A percentile compares a stretch with the other conserved stretches of the same genome.
Evolutionary conservation across 208 protist genomes (phyloP).

Genomic region (Acanthamoeba healyi): DNA sequence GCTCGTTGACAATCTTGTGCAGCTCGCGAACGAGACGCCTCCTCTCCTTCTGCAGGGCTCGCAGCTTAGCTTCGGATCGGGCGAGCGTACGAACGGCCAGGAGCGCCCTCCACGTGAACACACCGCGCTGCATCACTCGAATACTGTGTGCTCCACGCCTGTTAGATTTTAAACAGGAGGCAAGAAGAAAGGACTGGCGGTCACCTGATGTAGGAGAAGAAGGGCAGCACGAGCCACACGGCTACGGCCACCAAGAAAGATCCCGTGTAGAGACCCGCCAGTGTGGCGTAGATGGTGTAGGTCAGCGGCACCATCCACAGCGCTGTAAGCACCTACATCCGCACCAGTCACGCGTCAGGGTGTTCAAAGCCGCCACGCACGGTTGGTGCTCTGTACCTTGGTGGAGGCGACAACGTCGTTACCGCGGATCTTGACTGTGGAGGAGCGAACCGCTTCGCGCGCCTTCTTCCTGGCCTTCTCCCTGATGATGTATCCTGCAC

Average conservation of each 20-base stretch:
- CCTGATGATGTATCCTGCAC: constrained; percentile 21
- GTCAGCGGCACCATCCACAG: constrained; percentile 48
- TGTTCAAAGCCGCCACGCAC: not conserved
- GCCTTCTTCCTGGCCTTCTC: constrained; percentile 88
- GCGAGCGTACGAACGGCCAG: constrained; percentile 37
- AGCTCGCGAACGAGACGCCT: not conserved
- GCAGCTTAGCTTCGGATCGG: constrained; percentile 14
- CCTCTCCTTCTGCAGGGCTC: constrained; percentile 32
- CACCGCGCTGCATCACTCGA: constrained; percentile 12
- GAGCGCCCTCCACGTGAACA: constrained; percentile 48
- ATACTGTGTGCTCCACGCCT: too few relatives aligned
- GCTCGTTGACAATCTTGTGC: constrained; percentile 7
- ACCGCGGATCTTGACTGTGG: constrained; percentile 94
- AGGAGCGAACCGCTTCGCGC: constrained; percentile 78
- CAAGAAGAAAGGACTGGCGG: not conserved
- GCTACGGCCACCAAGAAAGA: not conserved
- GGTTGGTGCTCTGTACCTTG: constrained; percentile 85
- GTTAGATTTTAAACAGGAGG: not conserved
- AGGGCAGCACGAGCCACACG: constrained; percentile 37
- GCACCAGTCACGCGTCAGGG: not conserved
- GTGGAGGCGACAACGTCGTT: constrained; percentile 94
- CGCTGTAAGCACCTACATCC: constrained; percentile 32
- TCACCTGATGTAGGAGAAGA: constrained; percentile 66
- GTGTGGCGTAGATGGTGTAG: constrained; percentile 25
- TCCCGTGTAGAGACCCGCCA: constrained; percentile 26